Evolutionary conservation across 306 rosid species (phyloP).

Genomic region (Prunus salicina): DNA sequence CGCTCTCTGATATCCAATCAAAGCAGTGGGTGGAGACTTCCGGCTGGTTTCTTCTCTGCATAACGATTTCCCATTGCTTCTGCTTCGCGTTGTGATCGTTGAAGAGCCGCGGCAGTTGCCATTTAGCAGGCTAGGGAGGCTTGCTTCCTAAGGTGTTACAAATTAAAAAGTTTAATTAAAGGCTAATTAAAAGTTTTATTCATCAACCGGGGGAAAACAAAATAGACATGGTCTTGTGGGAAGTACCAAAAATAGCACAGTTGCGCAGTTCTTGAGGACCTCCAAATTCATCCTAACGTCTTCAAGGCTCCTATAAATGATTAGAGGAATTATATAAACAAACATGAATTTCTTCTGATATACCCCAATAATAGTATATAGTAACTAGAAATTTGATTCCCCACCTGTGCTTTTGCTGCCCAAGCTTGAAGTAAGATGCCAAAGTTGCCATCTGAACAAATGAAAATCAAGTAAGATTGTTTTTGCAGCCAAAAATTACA

Average conservation of each 20-base stretch:
- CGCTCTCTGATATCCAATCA: slow-evolving; percentile 51
- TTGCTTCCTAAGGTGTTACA: slow-evolving; percentile 56
- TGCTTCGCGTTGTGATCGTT: slow-evolving; percentile 60
- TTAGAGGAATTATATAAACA: neutral
- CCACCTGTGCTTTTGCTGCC: slow-evolving; percentile 90
- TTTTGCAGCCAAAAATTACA: neutral
- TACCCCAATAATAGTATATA: neutral
- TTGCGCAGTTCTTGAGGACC: slow-evolving; percentile 92
- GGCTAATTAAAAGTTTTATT: neutral
- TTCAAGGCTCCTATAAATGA: slow-evolving; percentile 74
- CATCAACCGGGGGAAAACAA: neutral
- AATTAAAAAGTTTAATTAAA: neutral
- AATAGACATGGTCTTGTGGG: neutral
- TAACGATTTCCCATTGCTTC: slow-evolving; percentile 58
- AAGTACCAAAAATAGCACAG: slow-evolving; percentile 83
- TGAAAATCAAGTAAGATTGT: slow-evolving; percentile 9
- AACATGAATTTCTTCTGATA: neutral
- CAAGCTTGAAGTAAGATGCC: slow-evolving; percentile 85
- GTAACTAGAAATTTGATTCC: neutral
- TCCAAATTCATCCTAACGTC: slow-evolving; percentile 99
- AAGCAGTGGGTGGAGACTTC: slow-evolving; percentile 56
- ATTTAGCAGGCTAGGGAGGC: slow-evolving; percentile 59
- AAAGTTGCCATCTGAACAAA: slow-evolving; percentile 80
- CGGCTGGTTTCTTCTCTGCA: slow-evolving; percentile 55
- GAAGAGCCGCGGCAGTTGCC: slow-evolving; percentile 50